Percentiles rank a stretch among this genome's conserved stretches.
phyloP scores from a whole-genome alignment of 2,329 filamentous ascomycete genomes.

The Pseudodiploospora longispora region DNA sequence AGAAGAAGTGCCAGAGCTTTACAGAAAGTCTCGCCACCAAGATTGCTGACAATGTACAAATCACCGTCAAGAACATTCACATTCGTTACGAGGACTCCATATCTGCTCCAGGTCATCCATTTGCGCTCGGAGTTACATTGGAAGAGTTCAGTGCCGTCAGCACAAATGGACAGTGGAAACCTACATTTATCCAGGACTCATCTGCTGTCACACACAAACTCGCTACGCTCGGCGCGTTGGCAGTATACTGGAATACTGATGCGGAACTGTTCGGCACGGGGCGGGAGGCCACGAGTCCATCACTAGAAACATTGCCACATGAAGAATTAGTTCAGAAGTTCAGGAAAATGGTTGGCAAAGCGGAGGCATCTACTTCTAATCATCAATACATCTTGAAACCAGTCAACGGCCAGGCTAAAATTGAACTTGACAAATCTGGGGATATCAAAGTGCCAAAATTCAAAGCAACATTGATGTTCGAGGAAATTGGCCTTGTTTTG shows the following conservation, averaged over 20 bases:
- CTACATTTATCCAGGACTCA: constrained; percentile 89
- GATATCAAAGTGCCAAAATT: constrained; percentile 71
- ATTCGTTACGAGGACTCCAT: constrained; percentile 97
- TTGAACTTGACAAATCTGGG: constrained; percentile 91
- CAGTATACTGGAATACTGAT: constrained; percentile 98
- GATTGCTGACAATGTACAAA: constrained; percentile 96
- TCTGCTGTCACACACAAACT: constrained; percentile 83
- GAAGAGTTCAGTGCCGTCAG: constrained; percentile 96
- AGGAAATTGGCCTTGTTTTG: constrained; percentile 95
- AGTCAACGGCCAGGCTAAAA: constrained; percentile 87
- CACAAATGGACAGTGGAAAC: constrained; percentile 90
- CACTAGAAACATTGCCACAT: constrained; percentile 56
- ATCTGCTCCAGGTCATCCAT: constrained; percentile 88
- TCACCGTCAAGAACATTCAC: constrained; percentile 97
- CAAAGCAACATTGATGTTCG: constrained; percentile 86
- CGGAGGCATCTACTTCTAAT: constrained; percentile 46
- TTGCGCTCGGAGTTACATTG: constrained; percentile 83
- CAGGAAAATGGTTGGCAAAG: constrained; percentile 68
- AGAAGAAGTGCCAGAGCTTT: constrained; percentile 96
- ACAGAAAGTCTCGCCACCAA: constrained; percentile 91
- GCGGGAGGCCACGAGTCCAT: constrained; percentile 47
- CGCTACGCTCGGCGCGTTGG: constrained; percentile 79
- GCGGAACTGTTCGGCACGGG: constrained; percentile 74
- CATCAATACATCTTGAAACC: constrained; percentile 96
- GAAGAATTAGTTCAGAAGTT: constrained; percentile 71